These are phyloP conservation scores for Ajuga reptans DNA, from an alignment of 305 asterid genomes.

Conservation along the genomic window DNA sequence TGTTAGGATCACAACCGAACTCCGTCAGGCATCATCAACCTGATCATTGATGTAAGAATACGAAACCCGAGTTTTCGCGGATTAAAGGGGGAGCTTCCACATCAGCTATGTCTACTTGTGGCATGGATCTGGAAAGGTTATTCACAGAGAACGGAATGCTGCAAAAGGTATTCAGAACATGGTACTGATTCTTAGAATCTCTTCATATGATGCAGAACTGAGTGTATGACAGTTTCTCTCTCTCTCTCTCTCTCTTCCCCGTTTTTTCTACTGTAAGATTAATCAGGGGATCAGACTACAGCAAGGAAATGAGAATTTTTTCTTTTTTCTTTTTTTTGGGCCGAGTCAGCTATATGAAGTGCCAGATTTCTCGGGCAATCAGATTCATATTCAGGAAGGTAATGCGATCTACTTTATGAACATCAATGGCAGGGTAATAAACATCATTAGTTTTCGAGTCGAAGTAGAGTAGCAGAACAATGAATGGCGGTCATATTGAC, in stretches of 20 bases:
- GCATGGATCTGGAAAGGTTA: conserved; percentile 87
- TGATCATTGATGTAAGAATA: conserved; percentile 70
- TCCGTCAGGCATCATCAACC: conserved; percentile 33
- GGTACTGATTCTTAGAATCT: neutral
- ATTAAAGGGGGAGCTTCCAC: conserved; percentile 93
- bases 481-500: neutral
- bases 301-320: no score
- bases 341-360: no score
- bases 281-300: no score
- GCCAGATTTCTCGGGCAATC: no score
- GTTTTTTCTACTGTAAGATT: no score
- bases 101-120: conserved; percentile 64
- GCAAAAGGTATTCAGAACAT: conserved; percentile 27
- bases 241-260: no score
- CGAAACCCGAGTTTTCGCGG: conserved; percentile 87
- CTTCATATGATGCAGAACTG: conserved; percentile 1
- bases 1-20: conserved; percentile 22
- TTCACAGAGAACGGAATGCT: conserved; percentile 97
- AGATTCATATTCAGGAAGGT: no score
- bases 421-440: no score
- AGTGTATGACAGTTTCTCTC: neutral
- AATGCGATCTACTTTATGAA: no score
- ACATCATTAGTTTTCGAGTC: neutral
- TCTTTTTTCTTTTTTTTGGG: no score
- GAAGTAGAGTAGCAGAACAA: neutral